phyloP scores from a whole-genome alignment of 2,329 filamentous ascomycete genomes.

The Cladosporium halotolerans region DNA sequence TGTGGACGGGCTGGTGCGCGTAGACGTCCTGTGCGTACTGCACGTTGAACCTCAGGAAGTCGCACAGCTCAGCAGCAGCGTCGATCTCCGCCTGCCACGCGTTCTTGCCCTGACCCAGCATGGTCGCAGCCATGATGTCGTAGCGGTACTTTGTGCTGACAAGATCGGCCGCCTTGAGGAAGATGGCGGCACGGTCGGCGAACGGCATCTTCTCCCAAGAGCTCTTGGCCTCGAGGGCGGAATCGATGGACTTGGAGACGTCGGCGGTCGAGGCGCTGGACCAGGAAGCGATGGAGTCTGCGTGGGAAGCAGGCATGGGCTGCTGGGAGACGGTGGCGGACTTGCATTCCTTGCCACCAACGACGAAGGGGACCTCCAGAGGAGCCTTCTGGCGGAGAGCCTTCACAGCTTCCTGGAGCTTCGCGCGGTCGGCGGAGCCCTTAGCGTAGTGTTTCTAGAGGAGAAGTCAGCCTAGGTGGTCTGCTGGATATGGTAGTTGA shows the following conservation, averaged over 20 bases:
- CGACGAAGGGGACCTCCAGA: constrained; percentile 72
- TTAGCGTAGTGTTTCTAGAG: constrained; percentile 79
- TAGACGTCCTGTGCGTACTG: constrained; percentile 88
- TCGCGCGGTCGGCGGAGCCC: constrained; percentile 70
- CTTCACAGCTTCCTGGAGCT: constrained; percentile 67
- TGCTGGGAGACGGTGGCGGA: constrained; percentile 62
- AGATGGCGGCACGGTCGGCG: constrained; percentile 81
- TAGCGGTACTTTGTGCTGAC: constrained; percentile 88
- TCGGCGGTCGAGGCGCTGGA: constrained; percentile 72
- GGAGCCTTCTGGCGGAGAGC: constrained; percentile 62
- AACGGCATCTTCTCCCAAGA: constrained; percentile 86
- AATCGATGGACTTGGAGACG: constrained; percentile 71
- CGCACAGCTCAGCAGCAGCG: constrained; percentile 79
- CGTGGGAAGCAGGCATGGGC: constrained; percentile 76
- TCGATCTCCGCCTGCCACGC: constrained; percentile 98
- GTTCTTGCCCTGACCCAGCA: constrained; percentile 95
- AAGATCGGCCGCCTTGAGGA: constrained; percentile 89
- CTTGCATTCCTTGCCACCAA: constrained; percentile 64
- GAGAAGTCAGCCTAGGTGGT: constrained; percentile 2
- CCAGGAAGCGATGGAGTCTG: constrained; percentile 71
- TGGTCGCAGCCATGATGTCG: constrained; percentile 89
- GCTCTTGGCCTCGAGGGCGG: constrained; percentile 76
- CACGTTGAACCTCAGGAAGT: constrained; percentile 86
- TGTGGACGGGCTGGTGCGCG: constrained; percentile 74
- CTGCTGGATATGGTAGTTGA: not conserved